Base-by-base conservation (phyloP, 352 stramenopile genomes). In the Globisporangium cylindrosporum region DNA sequence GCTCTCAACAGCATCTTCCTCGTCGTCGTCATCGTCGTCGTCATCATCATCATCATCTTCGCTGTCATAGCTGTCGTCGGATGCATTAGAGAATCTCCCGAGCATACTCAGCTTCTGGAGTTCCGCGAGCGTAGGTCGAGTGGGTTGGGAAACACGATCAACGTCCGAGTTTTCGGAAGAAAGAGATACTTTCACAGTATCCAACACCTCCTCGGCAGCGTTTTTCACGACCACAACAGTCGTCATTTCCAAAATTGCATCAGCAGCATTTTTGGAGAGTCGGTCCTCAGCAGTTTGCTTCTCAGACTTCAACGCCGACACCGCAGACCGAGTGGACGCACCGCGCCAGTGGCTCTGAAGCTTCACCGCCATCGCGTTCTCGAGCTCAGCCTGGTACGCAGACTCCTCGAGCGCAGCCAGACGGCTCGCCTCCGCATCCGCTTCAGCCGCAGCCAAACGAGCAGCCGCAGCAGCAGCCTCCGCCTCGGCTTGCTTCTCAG, bases 261-360 rank as follows among this genome's bases (percentile, higher is more conserved):
- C 55, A 43, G 20, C 55, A 10, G 1, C 20, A n/a, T 20, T 1
- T n/a, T 32, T 25, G 29, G 49, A 29, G 1, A 46, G 12, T 46
- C 38, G 14, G 0, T 62, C 38, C 27, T 10, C 34, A 24, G 49
- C 57, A 1, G 54, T 20, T 20, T 64, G 54, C 48, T 66, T 61
- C 48, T 51, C 49, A 3, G 15, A 49, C 49, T 71, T 69, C 54
- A 69, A 29, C 20, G 41, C 2, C 54, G 55, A 18, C 25, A 64
- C 64, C 27, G 56, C n/a, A 18, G 64, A 69, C n/a, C 64, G 64
- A 18, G 66, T 62, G 12, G 59, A 57, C 49, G 54, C 70, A 34
- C 60, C 56, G 29, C 71, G 63, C 64, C 71, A 76, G n/a, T 66
- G 65, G 43, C 58, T 71, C 62, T 69, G 67, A 24, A 73, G 67